These are phyloP conservation scores for Solanum hybrid DNA, from an alignment of 305 asterid genomes.

Conservation along the genomic window DNA sequence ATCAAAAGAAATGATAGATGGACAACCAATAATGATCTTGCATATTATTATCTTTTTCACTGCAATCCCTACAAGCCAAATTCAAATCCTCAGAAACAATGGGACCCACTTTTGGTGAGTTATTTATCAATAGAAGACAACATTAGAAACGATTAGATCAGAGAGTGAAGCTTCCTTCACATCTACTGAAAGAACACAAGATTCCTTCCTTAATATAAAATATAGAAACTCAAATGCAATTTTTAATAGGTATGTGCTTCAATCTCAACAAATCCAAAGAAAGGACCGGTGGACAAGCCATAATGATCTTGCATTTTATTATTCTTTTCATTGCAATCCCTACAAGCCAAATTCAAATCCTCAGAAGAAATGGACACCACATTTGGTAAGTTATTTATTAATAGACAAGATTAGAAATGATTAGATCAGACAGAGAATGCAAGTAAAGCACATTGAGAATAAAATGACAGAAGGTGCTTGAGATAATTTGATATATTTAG, in stretches of 20 bases:
- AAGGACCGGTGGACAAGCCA: not conserved
- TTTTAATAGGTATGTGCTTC: not conserved
- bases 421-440: not conserved
- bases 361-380: not conserved
- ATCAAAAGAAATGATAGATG: not conserved
- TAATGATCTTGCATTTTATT: not conserved
- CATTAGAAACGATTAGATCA: not conserved
- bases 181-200: not conserved
- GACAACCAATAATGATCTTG: not conserved
- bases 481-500: not conserved
- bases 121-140: not conserved
- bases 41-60: not conserved
- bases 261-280: slow-evolving; percentile 1
- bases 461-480: not conserved
- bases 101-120: not conserved
- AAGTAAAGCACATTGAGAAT: not conserved
- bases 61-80: not conserved
- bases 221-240: not conserved
- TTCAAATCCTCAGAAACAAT: not conserved
- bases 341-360: not conserved
- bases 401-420: not conserved
- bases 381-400: not conserved
- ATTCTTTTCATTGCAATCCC: not conserved
- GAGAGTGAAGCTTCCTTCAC: not conserved
- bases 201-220: not conserved